phyloP scores from a whole-genome alignment of 2,329 filamentous ascomycete species.

The Diplodia seriata region DNA sequence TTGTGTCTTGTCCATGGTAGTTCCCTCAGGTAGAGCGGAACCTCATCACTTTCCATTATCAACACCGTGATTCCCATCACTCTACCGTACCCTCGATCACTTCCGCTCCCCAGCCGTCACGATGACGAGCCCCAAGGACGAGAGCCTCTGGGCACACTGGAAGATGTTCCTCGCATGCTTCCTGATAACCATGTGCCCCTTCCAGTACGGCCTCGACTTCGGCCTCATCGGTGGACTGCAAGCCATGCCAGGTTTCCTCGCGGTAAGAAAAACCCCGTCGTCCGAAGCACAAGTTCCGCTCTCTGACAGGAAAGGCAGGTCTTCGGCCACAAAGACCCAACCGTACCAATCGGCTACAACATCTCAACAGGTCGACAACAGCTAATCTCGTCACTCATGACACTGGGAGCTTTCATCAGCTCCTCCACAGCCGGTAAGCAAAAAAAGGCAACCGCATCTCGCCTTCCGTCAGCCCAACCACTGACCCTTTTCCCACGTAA shows the following conservation, averaged over 20 bases:
- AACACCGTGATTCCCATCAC: not conserved
- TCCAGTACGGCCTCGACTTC: conserved; percentile 62
- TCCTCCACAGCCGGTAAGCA: conserved; percentile 50
- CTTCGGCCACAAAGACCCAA: conserved; percentile 43
- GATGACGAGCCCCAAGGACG: conserved; percentile 37
- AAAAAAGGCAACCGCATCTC: conserved; percentile 15
- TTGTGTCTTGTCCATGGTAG: not conserved
- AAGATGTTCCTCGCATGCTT: conserved; percentile 58
- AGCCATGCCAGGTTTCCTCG: conserved; percentile 59
- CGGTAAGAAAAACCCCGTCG: conserved; percentile 39
- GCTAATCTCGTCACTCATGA: conserved; percentile 56
- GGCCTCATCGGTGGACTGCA: conserved; percentile 60
- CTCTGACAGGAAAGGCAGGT: conserved; percentile 35
- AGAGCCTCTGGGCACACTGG: conserved; percentile 53
- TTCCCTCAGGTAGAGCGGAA: not conserved
- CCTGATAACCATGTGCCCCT: conserved; percentile 58
- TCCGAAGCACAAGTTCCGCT: not conserved
- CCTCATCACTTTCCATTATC: not conserved
- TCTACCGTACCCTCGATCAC: not conserved
- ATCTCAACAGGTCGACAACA: conserved; percentile 51
- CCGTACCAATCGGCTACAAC: conserved; percentile 52
- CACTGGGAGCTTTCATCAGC: conserved; percentile 53
- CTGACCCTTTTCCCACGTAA: no score
- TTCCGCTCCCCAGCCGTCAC: conserved; percentile 10
- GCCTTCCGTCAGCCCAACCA: no score